These are phyloP conservation scores for Fusarium tuaranense DNA, from an alignment of 2,329 filamentous ascomycete genomes.

Conservation along the genomic window DNA sequence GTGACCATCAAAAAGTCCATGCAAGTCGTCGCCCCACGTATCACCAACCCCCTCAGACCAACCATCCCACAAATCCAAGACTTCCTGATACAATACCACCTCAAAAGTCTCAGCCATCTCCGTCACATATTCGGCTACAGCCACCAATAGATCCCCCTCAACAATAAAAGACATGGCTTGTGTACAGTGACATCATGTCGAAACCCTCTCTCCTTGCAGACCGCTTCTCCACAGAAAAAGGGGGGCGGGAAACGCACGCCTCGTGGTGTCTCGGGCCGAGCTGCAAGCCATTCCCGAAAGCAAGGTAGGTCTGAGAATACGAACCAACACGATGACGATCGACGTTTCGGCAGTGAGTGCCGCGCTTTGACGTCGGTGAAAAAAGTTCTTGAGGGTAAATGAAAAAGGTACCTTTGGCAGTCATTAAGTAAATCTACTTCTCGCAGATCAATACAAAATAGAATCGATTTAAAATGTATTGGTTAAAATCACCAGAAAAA, in stretches of 20 bases:
- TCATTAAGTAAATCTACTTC: neutral
- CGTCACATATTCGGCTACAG: neutral
- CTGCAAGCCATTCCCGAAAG: neutral
- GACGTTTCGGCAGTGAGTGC: neutral
- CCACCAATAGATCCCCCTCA: neutral
- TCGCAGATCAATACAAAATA: neutral
- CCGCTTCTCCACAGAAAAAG: neutral
- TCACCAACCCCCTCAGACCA: neutral
- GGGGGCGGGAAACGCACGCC: neutral
- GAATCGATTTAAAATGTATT: neutral
- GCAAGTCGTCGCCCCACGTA: neutral
- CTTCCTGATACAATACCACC: neutral
- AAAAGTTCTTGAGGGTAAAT: neutral
- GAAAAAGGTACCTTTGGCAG: neutral
- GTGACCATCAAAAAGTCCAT: neutral
- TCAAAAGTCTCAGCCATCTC: neutral
- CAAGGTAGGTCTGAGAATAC: neutral
- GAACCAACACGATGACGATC: neutral
- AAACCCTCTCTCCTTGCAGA: neutral
- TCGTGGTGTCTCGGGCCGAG: neutral
- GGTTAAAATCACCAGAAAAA: neutral
- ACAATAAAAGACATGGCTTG: neutral
- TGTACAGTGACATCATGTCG: neutral
- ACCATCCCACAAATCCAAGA: neutral
- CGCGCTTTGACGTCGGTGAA: neutral